Evolutionary conservation across 768 basidiomycete genomes (phyloP).

Genomic region (Panellus pusillus): DNA sequence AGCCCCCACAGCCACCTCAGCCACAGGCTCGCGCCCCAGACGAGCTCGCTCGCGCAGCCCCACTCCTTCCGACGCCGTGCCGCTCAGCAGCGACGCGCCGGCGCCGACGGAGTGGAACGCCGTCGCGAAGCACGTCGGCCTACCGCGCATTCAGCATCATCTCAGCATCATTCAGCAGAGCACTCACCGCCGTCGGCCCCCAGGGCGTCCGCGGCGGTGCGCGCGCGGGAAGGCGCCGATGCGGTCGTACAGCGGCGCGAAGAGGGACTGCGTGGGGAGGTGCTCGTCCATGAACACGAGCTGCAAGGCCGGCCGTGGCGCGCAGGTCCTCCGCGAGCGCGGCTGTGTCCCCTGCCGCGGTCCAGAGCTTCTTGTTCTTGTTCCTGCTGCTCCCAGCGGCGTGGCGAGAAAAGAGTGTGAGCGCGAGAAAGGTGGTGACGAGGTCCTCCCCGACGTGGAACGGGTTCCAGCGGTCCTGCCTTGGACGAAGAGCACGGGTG

Average conservation of each 20-base stretch:
- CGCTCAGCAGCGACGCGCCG: conserved; percentile 21
- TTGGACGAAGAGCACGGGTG: conserved; percentile 21
- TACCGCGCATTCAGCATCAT: too few species aligned
- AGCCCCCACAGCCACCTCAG: conserved; percentile 22
- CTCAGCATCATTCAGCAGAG: too few species aligned
- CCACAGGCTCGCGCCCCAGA: conserved; percentile 20
- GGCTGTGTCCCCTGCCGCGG: too few species aligned
- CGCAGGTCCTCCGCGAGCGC: neutral
- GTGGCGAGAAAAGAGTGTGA: conserved; percentile 16
- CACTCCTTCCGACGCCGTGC: conserved; percentile 8
- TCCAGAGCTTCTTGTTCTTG: neutral
- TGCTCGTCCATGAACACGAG: conserved; percentile 17
- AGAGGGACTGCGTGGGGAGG: conserved; percentile 12
- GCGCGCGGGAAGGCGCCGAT: conserved; percentile 12
- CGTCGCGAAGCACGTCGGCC: conserved; percentile 12
- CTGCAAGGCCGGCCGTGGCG: conserved; percentile 9
- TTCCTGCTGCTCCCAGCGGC: too few species aligned
- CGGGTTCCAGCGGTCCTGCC: conserved; percentile 22
- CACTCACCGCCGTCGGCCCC: conserved; percentile 8
- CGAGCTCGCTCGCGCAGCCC: conserved; percentile 20
- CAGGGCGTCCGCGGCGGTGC: conserved; percentile 13
- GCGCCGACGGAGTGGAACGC: conserved; percentile 23
- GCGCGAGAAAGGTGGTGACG: conserved; percentile 22
- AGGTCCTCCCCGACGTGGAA: conserved; percentile 24
- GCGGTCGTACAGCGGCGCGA: conserved; percentile 18